Evolutionary conservation across 495 filamentous ascomycete species (phyloP).

Genomic region (Terfezia claveryi): DNA sequence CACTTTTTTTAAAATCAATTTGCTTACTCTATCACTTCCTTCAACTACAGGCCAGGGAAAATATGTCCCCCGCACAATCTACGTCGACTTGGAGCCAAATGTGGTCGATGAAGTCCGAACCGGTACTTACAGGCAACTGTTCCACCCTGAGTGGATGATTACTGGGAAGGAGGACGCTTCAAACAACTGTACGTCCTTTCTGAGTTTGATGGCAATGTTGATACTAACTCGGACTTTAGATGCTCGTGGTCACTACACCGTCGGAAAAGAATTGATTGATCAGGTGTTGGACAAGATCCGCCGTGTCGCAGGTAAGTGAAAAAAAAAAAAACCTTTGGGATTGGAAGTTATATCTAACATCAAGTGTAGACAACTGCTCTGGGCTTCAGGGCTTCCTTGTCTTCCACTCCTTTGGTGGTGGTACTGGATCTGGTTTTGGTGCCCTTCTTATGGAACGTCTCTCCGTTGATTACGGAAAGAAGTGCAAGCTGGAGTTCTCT

Average conservation of each 20-base stretch:
- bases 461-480: constrained; percentile 77
- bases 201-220: constrained; percentile 4
- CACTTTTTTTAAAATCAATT: too few relatives aligned
- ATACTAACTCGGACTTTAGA: constrained; percentile 28
- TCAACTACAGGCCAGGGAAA: constrained; percentile 64
- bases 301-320: constrained; percentile 46
- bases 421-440: constrained; percentile 80
- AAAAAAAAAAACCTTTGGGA: background rate
- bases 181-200: constrained; percentile 55
- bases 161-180: constrained; percentile 98
- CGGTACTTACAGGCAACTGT: constrained; percentile 81
- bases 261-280: constrained; percentile 79
- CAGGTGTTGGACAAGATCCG: constrained; percentile 66
- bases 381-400: constrained; percentile 80
- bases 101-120: constrained; percentile 99
- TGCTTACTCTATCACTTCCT: background rate
- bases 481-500: constrained; percentile 83
- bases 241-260: constrained; percentile 80
- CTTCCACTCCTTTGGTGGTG: constrained; percentile 87
- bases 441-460: constrained; percentile 72
- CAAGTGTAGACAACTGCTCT: constrained; percentile 57
- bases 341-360: background rate
- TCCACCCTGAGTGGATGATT: constrained; percentile 98
- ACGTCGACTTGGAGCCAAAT: constrained; percentile 98
- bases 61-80: constrained; percentile 97